Evolutionary conservation across 2,329 filamentous ascomycete genomes (phyloP).

Genomic region (Hypoxylon sp.): DNA sequence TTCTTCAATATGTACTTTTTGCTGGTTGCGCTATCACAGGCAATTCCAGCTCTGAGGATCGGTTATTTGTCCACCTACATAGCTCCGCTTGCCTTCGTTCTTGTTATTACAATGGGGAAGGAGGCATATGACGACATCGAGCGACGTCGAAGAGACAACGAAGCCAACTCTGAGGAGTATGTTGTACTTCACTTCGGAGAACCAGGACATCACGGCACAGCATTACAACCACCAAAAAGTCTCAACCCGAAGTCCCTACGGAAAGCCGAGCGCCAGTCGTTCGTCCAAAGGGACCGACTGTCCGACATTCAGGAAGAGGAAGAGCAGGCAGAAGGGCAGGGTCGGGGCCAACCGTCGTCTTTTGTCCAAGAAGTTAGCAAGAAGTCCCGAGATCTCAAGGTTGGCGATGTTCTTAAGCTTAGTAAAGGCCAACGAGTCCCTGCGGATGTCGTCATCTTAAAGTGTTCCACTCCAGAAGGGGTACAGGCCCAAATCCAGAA

Average conservation of each 20-base stretch:
- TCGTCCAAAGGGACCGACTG: constrained; percentile 61
- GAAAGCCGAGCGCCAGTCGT: constrained; percentile 57
- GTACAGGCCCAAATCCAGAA: constrained; percentile 52
- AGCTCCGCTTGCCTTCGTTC: constrained; percentile 90
- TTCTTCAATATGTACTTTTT: constrained; percentile 99
- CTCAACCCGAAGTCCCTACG: constrained; percentile 63
- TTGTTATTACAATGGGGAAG: constrained; percentile 93
- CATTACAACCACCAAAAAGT: constrained; percentile 58
- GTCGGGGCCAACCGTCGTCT: constrained; percentile 61
- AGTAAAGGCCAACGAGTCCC: constrained; percentile 93
- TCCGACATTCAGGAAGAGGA: constrained; percentile 81
- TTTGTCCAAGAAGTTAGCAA: constrained; percentile 77
- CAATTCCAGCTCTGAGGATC: constrained; percentile 89
- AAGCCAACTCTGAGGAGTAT: constrained; percentile 94
- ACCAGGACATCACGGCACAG: constrained; percentile 57
- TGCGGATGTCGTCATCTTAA: constrained; percentile 92
- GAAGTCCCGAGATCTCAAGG: constrained; percentile 89
- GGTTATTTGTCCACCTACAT: constrained; percentile 96
- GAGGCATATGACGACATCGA: constrained; percentile 96
- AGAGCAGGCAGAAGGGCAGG: constrained; percentile 64
- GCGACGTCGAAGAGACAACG: constrained; percentile 86
- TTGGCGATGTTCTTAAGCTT: constrained; percentile 95
- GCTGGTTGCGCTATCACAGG: constrained; percentile 92
- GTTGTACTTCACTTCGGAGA: constrained; percentile 81
- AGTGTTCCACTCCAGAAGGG: constrained; percentile 77